Evolutionary conservation across 2,329 filamentous ascomycete genomes (phyloP), one percentile per base, ranked within the genome.

Genomic region (Trichoderma oligosporum): DNA sequence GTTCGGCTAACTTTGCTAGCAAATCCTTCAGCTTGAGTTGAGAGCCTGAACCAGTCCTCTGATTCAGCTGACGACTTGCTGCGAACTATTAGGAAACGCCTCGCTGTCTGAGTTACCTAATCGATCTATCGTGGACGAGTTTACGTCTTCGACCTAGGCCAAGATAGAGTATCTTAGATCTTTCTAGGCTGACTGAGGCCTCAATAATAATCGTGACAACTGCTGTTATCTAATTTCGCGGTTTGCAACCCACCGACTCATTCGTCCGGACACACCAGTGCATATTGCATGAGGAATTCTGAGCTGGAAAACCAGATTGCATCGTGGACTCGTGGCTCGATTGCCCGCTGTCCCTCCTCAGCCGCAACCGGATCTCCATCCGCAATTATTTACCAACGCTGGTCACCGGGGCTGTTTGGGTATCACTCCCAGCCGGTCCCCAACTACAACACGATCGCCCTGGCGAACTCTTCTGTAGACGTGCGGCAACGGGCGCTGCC

Each of bases 401-500:
- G 22, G 24, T 44, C 29, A 29, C 31, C 51, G 45, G 70, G 67
- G 69, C 70, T 72, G 64, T 69, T 72, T 71, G 70, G 71, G 66
- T 66, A 64, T 54, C 51, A 65, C 53, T 57, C 68, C 68, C 67
- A 70, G 65, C 65, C 65, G 65, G 66, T 71, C 68, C 67, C 63
- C 59, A 62, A 48, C 14, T 58, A 55, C 46, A 60, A 49, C 11
- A 61, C 60, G 57, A 53, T 60, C 70, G 70, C 66, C 52, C 71
- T 74, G 72, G 72, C 71, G 63, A 62, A 63, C 62, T 61, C 63
- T 60, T 66, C 68, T 55, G 60, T 64, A 61, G 63, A 66, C 66
- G 66, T 68, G 70, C 71, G 67, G 68, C 66, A 65, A 59, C 71
- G 71, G 72, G 67, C 69, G 60, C 63, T 65, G 56, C 56, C 62